Percentiles rank a stretch among this genome's conserved stretches.
phyloP scores from a whole-genome alignment of 1,284 basidiomycete species.

The Schizopora paradoxa region DNA sequence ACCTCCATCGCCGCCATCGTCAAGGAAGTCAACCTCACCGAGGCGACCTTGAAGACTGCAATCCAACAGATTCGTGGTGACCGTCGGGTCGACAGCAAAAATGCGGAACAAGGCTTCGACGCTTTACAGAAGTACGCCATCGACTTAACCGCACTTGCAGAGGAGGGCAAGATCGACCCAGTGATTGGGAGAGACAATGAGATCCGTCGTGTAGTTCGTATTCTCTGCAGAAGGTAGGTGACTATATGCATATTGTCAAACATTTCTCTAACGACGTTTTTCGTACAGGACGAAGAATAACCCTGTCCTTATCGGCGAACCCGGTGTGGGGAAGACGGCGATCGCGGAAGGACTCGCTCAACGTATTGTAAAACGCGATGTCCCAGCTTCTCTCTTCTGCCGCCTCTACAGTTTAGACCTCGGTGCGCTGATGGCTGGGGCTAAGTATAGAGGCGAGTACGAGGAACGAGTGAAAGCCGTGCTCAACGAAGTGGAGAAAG shows the following conservation, averaged over 20 bases:
- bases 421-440: constrained; percentile 94
- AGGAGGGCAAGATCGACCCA: constrained; percentile 90
- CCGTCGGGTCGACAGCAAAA: constrained; percentile 74
- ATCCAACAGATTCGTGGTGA: constrained; percentile 80
- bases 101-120: constrained; percentile 84
- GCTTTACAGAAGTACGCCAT: constrained; percentile 80
- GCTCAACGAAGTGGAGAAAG: constrained; percentile 91
- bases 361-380: constrained; percentile 92
- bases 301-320: constrained; percentile 89
- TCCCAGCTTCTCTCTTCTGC: constrained; percentile 82
- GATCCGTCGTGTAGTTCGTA: constrained; percentile 75
- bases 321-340: constrained; percentile 90
- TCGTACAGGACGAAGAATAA: constrained; percentile 79
- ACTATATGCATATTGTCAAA: not conserved
- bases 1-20: constrained; percentile 57
- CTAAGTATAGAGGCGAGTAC: constrained; percentile 95
- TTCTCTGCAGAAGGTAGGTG: constrained; percentile 65
- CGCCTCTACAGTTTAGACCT: constrained; percentile 88
- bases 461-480: constrained; percentile 96
- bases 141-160: constrained; percentile 83
- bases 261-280: constrained; percentile 19
- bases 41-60: constrained; percentile 72
- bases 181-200: constrained; percentile 90
- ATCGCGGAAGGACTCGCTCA: constrained; percentile 96
- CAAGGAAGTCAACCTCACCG: constrained; percentile 72